A percentile compares a stretch with the other conserved stretches of the same genome.
Evolutionary conservation across 164 flowering plant genomes (phyloP).

Genomic region (Piper longum): DNA sequence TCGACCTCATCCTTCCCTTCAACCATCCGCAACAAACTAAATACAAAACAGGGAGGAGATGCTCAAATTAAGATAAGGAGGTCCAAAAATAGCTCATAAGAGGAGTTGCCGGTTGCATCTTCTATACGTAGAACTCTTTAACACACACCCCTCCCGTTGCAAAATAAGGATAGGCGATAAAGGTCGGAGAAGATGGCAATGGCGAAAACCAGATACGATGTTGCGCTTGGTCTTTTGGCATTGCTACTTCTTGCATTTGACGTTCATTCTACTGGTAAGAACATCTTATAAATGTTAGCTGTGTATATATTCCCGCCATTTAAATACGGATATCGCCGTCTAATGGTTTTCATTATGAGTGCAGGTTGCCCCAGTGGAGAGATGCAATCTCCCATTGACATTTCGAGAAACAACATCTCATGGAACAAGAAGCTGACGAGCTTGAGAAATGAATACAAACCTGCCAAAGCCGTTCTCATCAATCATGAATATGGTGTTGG

Average conservation of each 20-base stretch:
- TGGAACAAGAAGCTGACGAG: conserved; percentile 14
- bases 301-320: too few relatives aligned
- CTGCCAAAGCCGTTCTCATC: conserved; percentile 36
- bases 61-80: too few relatives aligned
- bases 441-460: conserved; percentile 22
- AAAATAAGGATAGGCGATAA: background rate
- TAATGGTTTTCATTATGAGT: too few relatives aligned
- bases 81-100: too few relatives aligned
- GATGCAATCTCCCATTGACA: conserved; percentile 45
- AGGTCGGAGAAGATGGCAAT: background rate
- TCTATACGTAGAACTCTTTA: too few relatives aligned
- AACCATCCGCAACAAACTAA: too few relatives aligned
- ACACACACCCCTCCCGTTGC: too few relatives aligned
- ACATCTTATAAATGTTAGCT: too few relatives aligned
- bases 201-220: background rate
- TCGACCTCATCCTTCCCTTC: too few relatives aligned
- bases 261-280: background rate
- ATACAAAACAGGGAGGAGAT: too few relatives aligned
- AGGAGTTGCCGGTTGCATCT: too few relatives aligned
- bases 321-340: too few relatives aligned
- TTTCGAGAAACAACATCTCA: conserved; percentile 10
- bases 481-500: conserved; percentile 13
- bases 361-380: conserved; percentile 25
- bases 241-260: background rate
- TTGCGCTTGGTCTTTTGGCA: background rate